Conservation (phyloP, 1,139 yeast genomes). For the Arxiozyma slooffiae region DNA sequence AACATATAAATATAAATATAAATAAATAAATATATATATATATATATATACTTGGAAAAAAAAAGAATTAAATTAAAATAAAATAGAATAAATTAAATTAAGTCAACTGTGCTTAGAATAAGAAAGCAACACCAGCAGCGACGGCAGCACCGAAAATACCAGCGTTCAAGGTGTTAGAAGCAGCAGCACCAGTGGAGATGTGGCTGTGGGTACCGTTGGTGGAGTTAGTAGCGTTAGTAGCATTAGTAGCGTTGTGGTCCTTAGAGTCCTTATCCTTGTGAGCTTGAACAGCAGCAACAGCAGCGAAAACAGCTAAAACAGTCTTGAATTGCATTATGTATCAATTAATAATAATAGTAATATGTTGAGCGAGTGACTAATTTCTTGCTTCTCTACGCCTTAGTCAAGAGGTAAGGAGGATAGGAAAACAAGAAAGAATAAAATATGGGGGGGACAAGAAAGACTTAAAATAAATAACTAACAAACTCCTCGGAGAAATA, state of each 20-base stretch:
- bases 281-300: constrained; percentile 28
- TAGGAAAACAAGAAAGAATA: no score
- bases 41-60: no score
- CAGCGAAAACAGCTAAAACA: constrained; percentile 32
- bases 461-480: no score
- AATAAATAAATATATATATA: no score
- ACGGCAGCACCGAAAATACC: constrained; percentile 53
- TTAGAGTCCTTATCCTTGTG: no score
- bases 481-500: no score
- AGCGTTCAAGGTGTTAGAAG: constrained; percentile 28
- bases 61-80: no score
- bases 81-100: no score
- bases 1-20: no score
- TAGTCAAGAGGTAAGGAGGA: background rate
- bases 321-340: constrained; percentile 49
- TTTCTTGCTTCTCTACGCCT: background rate
- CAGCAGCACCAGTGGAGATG: constrained; percentile 17
- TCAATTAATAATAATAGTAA: background rate
- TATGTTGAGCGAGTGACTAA: background rate
- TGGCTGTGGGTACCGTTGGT: constrained; percentile 24
- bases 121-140: constrained; percentile 64
- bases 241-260: constrained; percentile 25
- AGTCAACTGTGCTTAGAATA: constrained; percentile 45
- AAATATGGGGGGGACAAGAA: no score
- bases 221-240: constrained; percentile 33